Evolutionary conservation across 345 rosid genomes (phyloP), one percentile per base, ranked within the genome.

Genomic region (Cardamine resedifolia): DNA sequence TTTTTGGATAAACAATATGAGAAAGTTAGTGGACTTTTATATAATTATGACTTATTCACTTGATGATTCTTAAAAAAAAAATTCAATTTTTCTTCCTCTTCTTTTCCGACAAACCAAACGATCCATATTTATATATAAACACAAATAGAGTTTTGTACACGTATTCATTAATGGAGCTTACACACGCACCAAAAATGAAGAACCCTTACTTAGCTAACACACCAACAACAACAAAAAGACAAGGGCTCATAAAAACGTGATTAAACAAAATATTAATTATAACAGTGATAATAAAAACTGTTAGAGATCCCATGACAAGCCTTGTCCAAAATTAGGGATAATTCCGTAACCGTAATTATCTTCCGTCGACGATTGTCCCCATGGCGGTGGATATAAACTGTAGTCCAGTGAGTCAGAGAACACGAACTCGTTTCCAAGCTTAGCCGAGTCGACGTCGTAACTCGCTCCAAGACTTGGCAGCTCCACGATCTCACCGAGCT

Each of bases 401-500:
- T 78, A 80, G 20, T 77, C 90, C 19, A 78, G 49, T 3, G 86
- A 75, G 80, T 87, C 85, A 52, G 72, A 47, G 45, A 78, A 83
- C 31, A 85, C 86, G 0, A 88, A 84, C 78, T 86, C 85, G 23
- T 52, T 78, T 38, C 75, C 72, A 68, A 80, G 31, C 19, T 51
- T 78, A 23, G 72, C 44, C 5, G 85, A 74, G 45, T 64, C 26
- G 2, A 30, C 47, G 36, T 84, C 82, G 36, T 70, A 86, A 71
- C 81, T 77, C 34, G 85, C 52, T 28, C 78, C 95, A 4, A 92
- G 76, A 65, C 83, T 84, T 31, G 98, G 98, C 44, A 93, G 57
- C 82, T 93, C 90, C 18, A 90, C 87, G 21, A 93, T 90, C 84
- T 93, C 90, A 33, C 82, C 77, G 18, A 93, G 72, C 80, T 87